phyloP scores from a whole-genome alignment of 768 basidiomycete genomes.

The Phaffia australis region DNA sequence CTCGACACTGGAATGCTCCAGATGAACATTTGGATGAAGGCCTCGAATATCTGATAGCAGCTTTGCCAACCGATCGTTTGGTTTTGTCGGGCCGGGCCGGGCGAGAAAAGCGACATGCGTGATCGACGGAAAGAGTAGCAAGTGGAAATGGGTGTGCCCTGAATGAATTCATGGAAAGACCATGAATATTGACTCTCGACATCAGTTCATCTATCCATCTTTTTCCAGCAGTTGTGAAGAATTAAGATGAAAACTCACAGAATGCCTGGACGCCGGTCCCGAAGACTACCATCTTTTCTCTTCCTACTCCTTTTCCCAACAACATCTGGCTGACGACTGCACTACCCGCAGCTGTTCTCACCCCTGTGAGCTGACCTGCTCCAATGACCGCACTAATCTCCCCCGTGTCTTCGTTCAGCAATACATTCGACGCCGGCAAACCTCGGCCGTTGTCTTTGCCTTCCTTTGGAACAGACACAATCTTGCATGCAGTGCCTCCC shows the following conservation, averaged over 20 bases:
- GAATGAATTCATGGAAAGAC: constrained; percentile 30
- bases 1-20: constrained; percentile 1
- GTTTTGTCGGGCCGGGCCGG: constrained; percentile 46
- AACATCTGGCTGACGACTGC: constrained; percentile 15
- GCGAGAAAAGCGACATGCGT: constrained; percentile 52
- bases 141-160: constrained; percentile 52
- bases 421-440: constrained; percentile 62
- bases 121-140: constrained; percentile 51
- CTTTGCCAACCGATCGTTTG: constrained; percentile 30
- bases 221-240: constrained; percentile 14
- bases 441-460: constrained; percentile 44
- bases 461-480: constrained; percentile 60
- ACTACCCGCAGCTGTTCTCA: constrained; percentile 30
- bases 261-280: constrained; percentile 64
- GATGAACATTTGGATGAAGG: constrained; percentile 18
- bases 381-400: constrained; percentile 65
- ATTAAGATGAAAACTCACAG: constrained; percentile 34
- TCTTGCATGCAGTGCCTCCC: constrained; percentile 58
- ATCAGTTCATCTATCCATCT: constrained; percentile 15
- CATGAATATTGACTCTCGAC: background rate
- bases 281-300: constrained; percentile 49
- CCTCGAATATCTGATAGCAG: constrained; percentile 25
- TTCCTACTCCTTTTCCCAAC: background rate
- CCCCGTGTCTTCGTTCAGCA: constrained; percentile 62
- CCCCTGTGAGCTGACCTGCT: constrained; percentile 48